Conservation (phyloP, 179 eudicot species). For the Spergularia azorica region DNA sequence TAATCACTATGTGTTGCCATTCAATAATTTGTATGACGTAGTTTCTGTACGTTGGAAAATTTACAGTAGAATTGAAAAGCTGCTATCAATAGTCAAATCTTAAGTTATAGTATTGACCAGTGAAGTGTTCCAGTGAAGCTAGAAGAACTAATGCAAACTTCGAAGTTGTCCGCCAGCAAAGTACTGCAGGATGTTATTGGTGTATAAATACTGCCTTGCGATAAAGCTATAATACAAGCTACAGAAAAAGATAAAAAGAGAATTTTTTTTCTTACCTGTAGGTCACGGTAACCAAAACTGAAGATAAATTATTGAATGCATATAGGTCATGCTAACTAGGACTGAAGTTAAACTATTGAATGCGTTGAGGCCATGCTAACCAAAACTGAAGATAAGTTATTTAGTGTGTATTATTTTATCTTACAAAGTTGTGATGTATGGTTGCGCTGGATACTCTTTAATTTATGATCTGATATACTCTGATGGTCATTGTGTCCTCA, state of each 20-base stretch:
- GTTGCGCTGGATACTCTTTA: background rate
- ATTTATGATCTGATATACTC: conserved; percentile 11
- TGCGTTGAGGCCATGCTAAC: too few species aligned
- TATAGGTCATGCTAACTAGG: too few species aligned
- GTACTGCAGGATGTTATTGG: background rate
- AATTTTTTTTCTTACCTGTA: background rate
- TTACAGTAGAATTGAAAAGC: background rate
- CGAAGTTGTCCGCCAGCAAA: background rate
- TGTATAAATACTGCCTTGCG: background rate
- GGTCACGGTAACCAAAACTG: conserved; percentile 3
- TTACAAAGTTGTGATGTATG: conserved; percentile 7
- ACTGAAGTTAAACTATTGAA: too few species aligned
- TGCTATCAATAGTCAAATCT: background rate
- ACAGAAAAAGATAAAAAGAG: background rate
- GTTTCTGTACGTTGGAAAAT: background rate
- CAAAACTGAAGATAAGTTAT: too few species aligned
- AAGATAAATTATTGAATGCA: background rate
- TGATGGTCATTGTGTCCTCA: conserved; percentile 5
- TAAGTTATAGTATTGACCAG: background rate
- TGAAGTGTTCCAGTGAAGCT: background rate
- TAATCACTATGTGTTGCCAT: background rate
- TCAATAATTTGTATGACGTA: background rate
- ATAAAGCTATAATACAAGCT: too few species aligned
- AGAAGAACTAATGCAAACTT: background rate
- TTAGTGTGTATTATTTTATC: too few species aligned